Conservation (phyloP, 805 yeast species). For the Metschnikowia matae region DNA sequence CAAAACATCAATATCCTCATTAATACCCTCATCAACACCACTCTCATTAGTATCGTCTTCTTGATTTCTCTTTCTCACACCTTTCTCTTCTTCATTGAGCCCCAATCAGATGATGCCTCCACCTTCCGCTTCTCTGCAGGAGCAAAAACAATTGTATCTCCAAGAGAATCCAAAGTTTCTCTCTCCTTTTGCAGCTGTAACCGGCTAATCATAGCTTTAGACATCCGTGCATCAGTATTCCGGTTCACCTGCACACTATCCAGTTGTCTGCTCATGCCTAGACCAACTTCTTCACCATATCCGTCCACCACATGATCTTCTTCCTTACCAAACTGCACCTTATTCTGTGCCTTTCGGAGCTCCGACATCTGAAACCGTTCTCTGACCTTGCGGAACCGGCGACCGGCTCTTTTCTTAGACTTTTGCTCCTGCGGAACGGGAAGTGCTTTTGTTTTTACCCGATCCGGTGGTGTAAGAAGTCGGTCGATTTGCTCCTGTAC, state of each 20-base stretch:
- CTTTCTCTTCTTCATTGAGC: neutral
- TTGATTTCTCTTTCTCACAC: neutral
- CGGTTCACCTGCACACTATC: slow-evolving; percentile 33
- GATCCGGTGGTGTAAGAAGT: slow-evolving; percentile 73
- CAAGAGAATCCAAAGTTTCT: slow-evolving; percentile 8
- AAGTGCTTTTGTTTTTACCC: slow-evolving; percentile 54
- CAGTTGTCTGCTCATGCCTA: slow-evolving; percentile 62
- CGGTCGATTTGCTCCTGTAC: slow-evolving; percentile 63
- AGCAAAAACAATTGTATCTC: slow-evolving; percentile 10
- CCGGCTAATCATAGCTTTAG: slow-evolving; percentile 57
- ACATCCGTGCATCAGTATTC: slow-evolving; percentile 54
- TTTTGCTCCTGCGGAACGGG: slow-evolving; percentile 71
- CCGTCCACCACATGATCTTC: slow-evolving; percentile 61
- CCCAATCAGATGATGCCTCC: neutral
- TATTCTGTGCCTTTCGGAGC: slow-evolving; percentile 75
- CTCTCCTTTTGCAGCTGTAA: slow-evolving; percentile 24
- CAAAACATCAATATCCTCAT: neutral
- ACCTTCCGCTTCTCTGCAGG: slow-evolving; percentile 5
- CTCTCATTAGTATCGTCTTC: neutral
- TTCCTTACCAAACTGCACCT: slow-evolving; percentile 74
- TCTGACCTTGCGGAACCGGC: slow-evolving; percentile 71
- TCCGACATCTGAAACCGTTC: slow-evolving; percentile 80
- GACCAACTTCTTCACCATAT: slow-evolving; percentile 77
- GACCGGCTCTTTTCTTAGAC: slow-evolving; percentile 84
- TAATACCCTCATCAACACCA: neutral